Percentiles rank a stretch among this genome's conserved stretches.
Evolutionary conservation across 1,284 basidiomycete genomes (phyloP).

Genomic region (Pascua sp.): DNA sequence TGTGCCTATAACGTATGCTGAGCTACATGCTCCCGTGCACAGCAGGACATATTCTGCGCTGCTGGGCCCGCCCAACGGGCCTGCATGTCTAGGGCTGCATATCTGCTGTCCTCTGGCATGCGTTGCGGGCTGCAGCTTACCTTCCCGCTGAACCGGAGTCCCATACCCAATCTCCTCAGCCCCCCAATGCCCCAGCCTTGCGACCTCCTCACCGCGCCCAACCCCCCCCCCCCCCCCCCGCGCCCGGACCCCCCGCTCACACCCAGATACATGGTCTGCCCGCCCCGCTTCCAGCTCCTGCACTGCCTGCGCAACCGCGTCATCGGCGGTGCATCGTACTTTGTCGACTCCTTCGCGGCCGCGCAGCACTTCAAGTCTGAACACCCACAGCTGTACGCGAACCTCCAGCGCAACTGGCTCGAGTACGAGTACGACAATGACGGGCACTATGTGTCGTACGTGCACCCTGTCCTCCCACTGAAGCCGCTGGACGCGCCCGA

Average conservation of each 20-base stretch:
- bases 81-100: too few species aligned
- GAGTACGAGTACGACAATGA: constrained; percentile 90
- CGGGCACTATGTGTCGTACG: constrained; percentile 72
- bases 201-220: too few species aligned
- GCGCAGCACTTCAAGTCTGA: constrained; percentile 50
- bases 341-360: constrained; percentile 76
- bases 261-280: constrained; percentile 72
- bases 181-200: too few species aligned
- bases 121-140: too few species aligned
- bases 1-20: too few species aligned
- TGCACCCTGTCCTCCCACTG: constrained; percentile 72
- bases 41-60: too few species aligned
- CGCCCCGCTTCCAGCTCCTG: constrained; percentile 85
- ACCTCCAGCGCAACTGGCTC: constrained; percentile 61
- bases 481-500: constrained; percentile 2
- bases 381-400: constrained; percentile 51
- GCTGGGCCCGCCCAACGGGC: too few species aligned
- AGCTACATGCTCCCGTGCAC: too few species aligned
- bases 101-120: too few species aligned
- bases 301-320: constrained; percentile 77
- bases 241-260: neutral
- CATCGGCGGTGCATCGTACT: constrained; percentile 83
- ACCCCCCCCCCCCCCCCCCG: neutral
- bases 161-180: too few species aligned
- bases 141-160: too few species aligned